Percentiles rank a stretch among this genome's conserved stretches.
phyloP scores from a whole-genome alignment of 306 rosid species.

The Corylus americana region DNA sequence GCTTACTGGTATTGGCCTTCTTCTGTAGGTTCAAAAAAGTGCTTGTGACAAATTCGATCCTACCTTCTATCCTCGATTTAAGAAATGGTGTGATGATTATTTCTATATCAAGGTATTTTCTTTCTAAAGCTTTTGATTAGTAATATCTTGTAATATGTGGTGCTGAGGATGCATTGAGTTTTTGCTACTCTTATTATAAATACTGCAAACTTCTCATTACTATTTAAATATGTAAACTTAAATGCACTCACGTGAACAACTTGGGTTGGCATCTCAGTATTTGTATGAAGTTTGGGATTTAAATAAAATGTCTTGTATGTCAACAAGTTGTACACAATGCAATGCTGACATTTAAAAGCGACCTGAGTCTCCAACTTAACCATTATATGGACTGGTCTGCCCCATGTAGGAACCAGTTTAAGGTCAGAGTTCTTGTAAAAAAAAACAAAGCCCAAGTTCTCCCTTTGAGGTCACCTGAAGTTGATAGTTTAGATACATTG shows the following conservation, averaged over 20 bases:
- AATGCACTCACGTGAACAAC: not conserved
- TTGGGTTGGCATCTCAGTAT: not conserved
- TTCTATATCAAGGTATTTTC: conserved; percentile 84
- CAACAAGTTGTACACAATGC: not conserved
- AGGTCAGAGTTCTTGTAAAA: not conserved
- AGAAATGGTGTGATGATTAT: conserved; percentile 99
- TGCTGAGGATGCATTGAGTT: conserved; percentile 17
- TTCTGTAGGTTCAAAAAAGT: conserved; percentile 66
- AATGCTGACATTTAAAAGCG: not conserved
- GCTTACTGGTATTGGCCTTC: conserved; percentile 17
- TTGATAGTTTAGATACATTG: not conserved
- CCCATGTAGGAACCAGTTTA: not conserved
- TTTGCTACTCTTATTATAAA: not conserved
- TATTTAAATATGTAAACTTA: not conserved
- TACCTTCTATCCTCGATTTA: conserved; percentile 87
- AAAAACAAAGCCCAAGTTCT: not conserved
- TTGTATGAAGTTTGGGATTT: not conserved
- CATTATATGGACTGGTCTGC: not conserved
- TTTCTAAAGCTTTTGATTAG: conserved; percentile 4
- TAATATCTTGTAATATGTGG: conserved; percentile 15
- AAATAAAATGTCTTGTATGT: not conserved
- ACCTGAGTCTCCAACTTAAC: not conserved
- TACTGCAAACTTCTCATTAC: not conserved
- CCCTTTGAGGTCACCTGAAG: not conserved
- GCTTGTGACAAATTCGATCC: conserved; percentile 98